A percentile compares a stretch with the other conserved stretches of the same genome.
These are phyloP conservation scores for Phytophthora idaei DNA, from an alignment of 352 stramenopile species.

Conservation along the genomic window DNA sequence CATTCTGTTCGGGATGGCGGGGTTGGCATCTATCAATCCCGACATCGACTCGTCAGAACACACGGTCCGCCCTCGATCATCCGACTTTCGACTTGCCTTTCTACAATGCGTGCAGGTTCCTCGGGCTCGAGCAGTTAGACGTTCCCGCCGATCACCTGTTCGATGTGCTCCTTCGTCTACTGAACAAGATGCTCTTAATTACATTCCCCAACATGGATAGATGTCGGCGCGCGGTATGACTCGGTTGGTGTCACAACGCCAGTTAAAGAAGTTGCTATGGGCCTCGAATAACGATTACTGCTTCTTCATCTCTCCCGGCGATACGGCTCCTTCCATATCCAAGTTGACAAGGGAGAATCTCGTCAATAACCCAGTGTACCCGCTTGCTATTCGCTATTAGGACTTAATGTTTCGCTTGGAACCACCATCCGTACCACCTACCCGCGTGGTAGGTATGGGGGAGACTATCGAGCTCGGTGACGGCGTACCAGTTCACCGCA, in stretches of 20 bases:
- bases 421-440: slow-evolving; percentile 7
- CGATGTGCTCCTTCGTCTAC: not conserved
- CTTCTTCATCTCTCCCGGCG: not conserved
- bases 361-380: not conserved
- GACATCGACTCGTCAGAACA: not conserved
- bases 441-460: slow-evolving; percentile 1
- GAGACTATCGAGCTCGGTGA: not conserved
- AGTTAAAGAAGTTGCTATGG: not conserved
- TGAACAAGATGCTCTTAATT: not conserved
- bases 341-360: not conserved
- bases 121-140: not conserved
- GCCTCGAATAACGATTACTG: not conserved
- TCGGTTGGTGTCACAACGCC: not conserved
- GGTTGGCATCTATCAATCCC: not conserved
- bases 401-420: not conserved
- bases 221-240: not conserved
- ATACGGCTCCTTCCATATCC: not conserved
- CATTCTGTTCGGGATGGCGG: not conserved
- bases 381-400: not conserved
- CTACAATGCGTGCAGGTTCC: not conserved
- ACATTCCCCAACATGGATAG: not conserved
- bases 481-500: not conserved
- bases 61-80: not conserved
- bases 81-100: not conserved
- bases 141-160: not conserved